Conservation (phyloP, 116 monocot species). For the Cymodocea nodosa region DNA sequence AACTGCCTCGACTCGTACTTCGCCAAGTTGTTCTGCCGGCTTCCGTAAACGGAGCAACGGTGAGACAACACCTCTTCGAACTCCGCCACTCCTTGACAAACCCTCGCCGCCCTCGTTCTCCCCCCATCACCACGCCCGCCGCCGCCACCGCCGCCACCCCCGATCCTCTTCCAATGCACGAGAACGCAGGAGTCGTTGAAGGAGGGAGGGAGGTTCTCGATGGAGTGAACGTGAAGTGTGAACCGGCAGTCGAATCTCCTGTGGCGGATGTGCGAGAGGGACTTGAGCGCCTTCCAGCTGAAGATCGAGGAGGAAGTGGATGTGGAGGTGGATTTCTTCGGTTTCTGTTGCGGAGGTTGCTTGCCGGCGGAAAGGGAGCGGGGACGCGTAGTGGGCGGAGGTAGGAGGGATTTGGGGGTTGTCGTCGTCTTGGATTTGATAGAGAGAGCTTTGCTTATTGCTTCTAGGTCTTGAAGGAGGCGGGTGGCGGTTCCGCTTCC, state of each 20-base stretch:
- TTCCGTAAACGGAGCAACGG: constrained; percentile 47
- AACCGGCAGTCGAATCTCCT: constrained; percentile 62
- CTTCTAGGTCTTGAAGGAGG: constrained; percentile 66
- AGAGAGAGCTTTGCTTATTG: constrained; percentile 64
- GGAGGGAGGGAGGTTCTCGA: constrained; percentile 37
- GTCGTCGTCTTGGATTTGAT: constrained; percentile 31
- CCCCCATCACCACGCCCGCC: constrained; percentile 7
- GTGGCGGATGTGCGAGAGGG: constrained; percentile 57
- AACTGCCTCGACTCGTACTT: constrained; percentile 79
- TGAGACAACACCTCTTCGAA: constrained; percentile 61
- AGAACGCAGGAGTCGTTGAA: constrained; percentile 23
- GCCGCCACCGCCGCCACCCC: constrained; percentile 11
- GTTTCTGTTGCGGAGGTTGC: not conserved
- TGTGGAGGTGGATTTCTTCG: constrained; percentile 11
- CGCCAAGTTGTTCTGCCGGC: constrained; percentile 23
- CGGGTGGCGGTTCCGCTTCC: constrained; percentile 2
- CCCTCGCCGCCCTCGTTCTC: constrained; percentile 33
- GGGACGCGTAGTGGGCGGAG: constrained; percentile 4
- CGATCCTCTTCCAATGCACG: constrained; percentile 45
- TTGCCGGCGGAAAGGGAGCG: constrained; percentile 18
- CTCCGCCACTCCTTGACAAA: constrained; percentile 36
- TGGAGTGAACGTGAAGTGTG: constrained; percentile 67
- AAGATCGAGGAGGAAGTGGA: constrained; percentile 25
- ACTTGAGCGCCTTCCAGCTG: constrained; percentile 54
- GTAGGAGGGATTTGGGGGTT: not conserved